These are phyloP conservation scores for Capronia coronata DNA, from an alignment of 2,329 filamentous ascomycete species.

Conservation along the genomic window DNA sequence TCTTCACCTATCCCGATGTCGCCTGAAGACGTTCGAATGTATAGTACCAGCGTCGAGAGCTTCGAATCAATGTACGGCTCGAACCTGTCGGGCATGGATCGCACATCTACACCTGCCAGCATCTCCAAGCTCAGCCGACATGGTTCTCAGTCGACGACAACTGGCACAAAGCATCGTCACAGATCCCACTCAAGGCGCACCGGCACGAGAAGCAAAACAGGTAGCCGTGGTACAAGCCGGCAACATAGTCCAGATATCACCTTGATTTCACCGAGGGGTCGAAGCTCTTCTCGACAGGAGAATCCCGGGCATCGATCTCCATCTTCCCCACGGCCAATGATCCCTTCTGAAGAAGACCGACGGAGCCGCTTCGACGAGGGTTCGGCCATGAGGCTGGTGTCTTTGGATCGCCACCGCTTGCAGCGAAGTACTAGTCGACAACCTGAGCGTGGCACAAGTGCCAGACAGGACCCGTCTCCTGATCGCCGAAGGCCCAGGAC, in stretches of 20 bases:
- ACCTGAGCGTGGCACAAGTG: conserved; percentile 40
- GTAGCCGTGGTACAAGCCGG: conserved; percentile 33
- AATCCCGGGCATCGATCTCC: conserved; percentile 63
- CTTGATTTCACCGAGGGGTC: conserved; percentile 44
- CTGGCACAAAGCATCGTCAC: conserved; percentile 29
- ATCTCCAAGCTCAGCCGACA: conserved; percentile 16
- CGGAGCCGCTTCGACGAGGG: conserved; percentile 57
- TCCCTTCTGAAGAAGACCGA: conserved; percentile 50
- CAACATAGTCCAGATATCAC: conserved; percentile 36
- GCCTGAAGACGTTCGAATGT: conserved; percentile 63
- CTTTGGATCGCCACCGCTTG: conserved; percentile 41
- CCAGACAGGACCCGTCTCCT: conserved; percentile 42
- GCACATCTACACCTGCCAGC: conserved; percentile 20
- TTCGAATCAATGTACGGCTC: conserved; percentile 46
- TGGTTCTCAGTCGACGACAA: conserved; percentile 22
- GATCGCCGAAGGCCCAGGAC: conserved; percentile 37
- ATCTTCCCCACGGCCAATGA: conserved; percentile 72
- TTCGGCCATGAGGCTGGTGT: conserved; percentile 46
- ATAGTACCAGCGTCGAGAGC: conserved; percentile 42
- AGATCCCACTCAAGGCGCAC: conserved; percentile 35
- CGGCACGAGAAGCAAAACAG: conserved; percentile 31
- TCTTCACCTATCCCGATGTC: conserved; percentile 94
- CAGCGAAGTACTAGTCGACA: conserved; percentile 44
- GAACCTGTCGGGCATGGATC: conserved; percentile 31
- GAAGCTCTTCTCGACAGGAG: conserved; percentile 56